Evolutionary conservation across 192 early-diverging fungal genomes (phyloP).

Genomic region (Coemansia sp.): DNA sequence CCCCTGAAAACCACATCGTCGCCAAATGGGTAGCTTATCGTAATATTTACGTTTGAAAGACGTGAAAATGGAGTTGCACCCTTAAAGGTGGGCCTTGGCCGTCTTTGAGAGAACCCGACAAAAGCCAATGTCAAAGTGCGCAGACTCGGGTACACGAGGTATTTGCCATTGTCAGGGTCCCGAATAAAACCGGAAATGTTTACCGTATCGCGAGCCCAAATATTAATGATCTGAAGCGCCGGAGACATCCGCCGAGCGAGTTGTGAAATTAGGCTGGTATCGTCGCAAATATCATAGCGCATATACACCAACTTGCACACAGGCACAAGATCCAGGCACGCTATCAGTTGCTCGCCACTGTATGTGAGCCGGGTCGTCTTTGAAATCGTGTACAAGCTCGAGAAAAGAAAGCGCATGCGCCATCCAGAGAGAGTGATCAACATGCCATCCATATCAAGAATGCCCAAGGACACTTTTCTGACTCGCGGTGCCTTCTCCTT

Average conservation of each 20-base stretch:
- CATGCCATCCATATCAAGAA: not conserved
- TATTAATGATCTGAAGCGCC: not conserved
- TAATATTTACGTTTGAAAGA: not conserved
- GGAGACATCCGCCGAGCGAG: not conserved
- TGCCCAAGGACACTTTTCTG: not conserved
- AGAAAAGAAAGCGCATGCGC: not conserved
- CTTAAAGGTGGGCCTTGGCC: too few species aligned
- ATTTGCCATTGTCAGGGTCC: not conserved
- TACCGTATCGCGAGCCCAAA: not conserved
- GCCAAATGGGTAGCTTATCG: constrained; percentile 16
- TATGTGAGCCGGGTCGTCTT: not conserved
- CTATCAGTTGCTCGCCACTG: not conserved
- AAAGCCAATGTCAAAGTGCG: not conserved
- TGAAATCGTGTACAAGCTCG: not conserved
- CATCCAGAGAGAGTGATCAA: not conserved
- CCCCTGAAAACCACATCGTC: constrained; percentile 9
- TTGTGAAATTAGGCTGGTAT: not conserved
- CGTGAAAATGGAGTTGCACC: constrained; percentile 3
- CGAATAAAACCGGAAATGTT: not conserved
- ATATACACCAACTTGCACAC: not conserved
- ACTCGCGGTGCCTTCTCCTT: not conserved
- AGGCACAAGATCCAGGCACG: not conserved
- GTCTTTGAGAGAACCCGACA: too few species aligned
- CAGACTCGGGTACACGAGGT: not conserved
- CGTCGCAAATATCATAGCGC: not conserved